phyloP scores from a whole-genome alignment of 768 basidiomycete genomes.

The Mycena filopes region DNA sequence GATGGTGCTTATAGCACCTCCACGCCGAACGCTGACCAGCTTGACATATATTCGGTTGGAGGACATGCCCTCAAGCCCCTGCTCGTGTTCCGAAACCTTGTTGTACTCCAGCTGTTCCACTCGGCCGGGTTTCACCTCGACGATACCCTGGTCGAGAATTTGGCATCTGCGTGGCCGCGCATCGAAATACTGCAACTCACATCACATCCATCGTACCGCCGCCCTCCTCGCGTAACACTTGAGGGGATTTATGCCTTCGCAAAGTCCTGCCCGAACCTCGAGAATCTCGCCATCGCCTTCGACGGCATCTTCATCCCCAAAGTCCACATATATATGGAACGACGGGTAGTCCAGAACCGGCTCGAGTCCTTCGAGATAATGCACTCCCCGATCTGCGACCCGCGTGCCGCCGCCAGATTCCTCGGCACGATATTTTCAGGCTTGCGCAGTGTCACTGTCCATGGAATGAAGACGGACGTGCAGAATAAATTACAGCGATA shows the following conservation, averaged over 20 bases:
- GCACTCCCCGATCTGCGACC: too few relatives aligned
- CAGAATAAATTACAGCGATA: too few relatives aligned
- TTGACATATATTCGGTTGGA: neutral
- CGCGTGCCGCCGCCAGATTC: too few relatives aligned
- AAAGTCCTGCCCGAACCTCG: neutral
- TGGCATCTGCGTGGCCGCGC: slow-evolving; percentile 7
- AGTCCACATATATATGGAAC: neutral
- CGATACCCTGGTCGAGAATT: neutral
- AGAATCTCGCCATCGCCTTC: neutral
- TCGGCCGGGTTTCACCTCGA: neutral
- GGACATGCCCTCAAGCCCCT: neutral
- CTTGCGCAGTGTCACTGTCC: too few relatives aligned
- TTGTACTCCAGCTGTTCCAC: neutral
- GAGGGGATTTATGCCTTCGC: slow-evolving; percentile 6
- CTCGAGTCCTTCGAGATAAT: too few relatives aligned
- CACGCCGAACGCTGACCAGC: neutral
- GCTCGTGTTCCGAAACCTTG: slow-evolving; percentile 2
- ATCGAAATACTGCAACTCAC: neutral
- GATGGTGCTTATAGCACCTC: too few relatives aligned
- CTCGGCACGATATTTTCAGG: too few relatives aligned
- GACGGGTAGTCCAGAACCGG: too few relatives aligned
- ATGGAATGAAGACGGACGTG: too few relatives aligned
- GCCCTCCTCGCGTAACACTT: neutral
- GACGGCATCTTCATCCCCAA: slow-evolving; percentile 9
- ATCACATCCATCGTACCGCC: neutral